These are phyloP conservation scores for Flaveria floridana DNA, from an alignment of 140 eudicot genomes.

Conservation along the genomic window DNA sequence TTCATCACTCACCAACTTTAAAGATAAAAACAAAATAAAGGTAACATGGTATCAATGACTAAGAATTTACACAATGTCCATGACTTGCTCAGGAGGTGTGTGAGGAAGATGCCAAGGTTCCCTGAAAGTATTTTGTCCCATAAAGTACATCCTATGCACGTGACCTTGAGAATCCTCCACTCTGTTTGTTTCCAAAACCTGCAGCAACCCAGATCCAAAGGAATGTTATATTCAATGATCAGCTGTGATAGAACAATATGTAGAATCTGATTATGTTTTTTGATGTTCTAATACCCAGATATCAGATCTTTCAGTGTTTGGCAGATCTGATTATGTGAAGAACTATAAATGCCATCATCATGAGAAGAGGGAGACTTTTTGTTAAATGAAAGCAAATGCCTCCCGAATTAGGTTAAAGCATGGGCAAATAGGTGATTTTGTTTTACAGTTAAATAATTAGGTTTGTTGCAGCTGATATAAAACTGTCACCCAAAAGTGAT, in stretches of 20 bases:
- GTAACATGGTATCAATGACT: constrained; percentile 14
- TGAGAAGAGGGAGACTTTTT: not conserved
- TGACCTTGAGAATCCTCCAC: constrained; percentile 94
- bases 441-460: not conserved
- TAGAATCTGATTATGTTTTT: not conserved
- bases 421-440: not conserved
- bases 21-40: constrained; percentile 5
- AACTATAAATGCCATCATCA: not conserved
- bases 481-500: not conserved
- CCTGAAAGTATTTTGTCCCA: constrained; percentile 88
- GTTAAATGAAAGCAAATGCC: constrained; percentile 1
- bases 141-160: constrained; percentile 88
- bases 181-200: constrained; percentile 97
- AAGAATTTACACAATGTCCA: constrained; percentile 71
- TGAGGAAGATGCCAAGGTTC: constrained; percentile 98
- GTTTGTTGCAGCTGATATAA: not conserved
- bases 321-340: not conserved
- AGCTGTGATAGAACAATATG: not conserved
- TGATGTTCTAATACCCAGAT: constrained; percentile 5
- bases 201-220: constrained; percentile 4
- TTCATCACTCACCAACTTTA: not conserved
- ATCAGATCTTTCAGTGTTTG: not conserved
- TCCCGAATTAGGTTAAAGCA: not conserved
- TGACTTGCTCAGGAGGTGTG: constrained; percentile 89
- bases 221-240: not conserved